These are phyloP conservation scores for Suillus fuscotomentosus DNA, from an alignment of 768 basidiomycete species.

Conservation along the genomic window DNA sequence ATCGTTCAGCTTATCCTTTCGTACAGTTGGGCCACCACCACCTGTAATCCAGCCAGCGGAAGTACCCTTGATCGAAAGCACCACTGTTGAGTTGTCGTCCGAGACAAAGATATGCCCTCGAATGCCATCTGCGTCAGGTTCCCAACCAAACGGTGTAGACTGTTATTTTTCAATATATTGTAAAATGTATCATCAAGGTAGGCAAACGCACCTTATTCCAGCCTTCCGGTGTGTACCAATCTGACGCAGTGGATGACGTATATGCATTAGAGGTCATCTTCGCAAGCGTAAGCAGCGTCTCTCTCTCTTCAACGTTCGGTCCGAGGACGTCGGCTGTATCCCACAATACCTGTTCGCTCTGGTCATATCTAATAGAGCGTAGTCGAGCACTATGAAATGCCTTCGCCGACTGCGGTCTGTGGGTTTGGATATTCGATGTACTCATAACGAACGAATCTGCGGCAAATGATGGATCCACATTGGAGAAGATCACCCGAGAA, in stretches of 20 bases:
- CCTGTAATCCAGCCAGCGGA: constrained; percentile 67
- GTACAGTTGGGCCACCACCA: constrained; percentile 77
- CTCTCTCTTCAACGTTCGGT: constrained; percentile 72
- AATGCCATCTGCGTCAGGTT: constrained; percentile 84
- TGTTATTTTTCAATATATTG: constrained; percentile 20
- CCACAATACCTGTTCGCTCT: constrained; percentile 55
- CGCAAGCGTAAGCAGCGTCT: constrained; percentile 73
- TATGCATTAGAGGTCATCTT: constrained; percentile 94
- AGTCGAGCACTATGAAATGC: constrained; percentile 34
- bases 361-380: constrained; percentile 35
- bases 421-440: constrained; percentile 38
- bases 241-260: constrained; percentile 41
- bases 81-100: constrained; percentile 78
- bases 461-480: constrained; percentile 27
- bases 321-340: constrained; percentile 57
- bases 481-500: constrained; percentile 58
- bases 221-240: constrained; percentile 72
- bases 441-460: constrained; percentile 39
- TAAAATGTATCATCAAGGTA: not conserved
- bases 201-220: constrained; percentile 57
- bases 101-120: constrained; percentile 91
- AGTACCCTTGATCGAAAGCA: constrained; percentile 93
- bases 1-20: constrained; percentile 93
- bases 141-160: constrained; percentile 86
- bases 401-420: constrained; percentile 44